These are phyloP conservation scores for Baudoinia panamericana DNA, from an alignment of 495 filamentous ascomycete species.

Conservation along the genomic window DNA sequence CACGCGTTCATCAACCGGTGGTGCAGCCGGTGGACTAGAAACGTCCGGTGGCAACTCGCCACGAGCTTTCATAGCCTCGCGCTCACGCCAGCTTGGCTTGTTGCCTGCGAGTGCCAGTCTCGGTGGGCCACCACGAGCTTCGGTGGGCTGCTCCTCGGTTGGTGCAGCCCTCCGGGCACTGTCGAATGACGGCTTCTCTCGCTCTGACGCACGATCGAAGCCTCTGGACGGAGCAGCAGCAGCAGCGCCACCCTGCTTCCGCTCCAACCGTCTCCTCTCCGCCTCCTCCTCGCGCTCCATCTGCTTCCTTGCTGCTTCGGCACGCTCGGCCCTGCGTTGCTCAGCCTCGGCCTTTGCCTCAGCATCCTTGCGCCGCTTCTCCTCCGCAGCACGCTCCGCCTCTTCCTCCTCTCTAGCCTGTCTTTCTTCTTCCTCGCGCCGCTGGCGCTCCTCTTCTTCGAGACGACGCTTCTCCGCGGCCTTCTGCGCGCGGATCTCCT, in stretches of 20 bases:
- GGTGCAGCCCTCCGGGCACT: constrained; percentile 1
- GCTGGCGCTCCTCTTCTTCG: constrained; percentile 63
- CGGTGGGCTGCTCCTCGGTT: constrained; percentile 18
- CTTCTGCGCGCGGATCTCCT: constrained; percentile 66
- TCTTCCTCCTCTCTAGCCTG: constrained; percentile 69
- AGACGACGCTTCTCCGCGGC: constrained; percentile 63
- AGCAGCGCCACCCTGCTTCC: constrained; percentile 10
- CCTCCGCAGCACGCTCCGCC: constrained; percentile 59
- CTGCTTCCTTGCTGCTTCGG: constrained; percentile 48
- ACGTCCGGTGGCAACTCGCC: constrained; percentile 20
- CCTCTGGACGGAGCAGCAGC: constrained; percentile 28
- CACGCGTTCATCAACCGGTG: constrained; percentile 22
- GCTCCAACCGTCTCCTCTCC: constrained; percentile 27
- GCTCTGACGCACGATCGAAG: constrained; percentile 27
- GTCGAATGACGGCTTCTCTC: constrained; percentile 25
- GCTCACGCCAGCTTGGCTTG: constrained; percentile 73
- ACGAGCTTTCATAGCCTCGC: constrained; percentile 52
- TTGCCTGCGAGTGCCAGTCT: constrained; percentile 52
- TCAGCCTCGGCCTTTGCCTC: constrained; percentile 74
- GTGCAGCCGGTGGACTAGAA: constrained; percentile 16
- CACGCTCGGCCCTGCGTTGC: constrained; percentile 53
- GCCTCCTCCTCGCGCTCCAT: constrained; percentile 57
- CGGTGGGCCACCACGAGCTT: constrained; percentile 40
- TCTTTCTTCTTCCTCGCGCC: constrained; percentile 75
- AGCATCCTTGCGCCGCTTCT: constrained; percentile 44